Percentiles rank a stretch among this genome's conserved stretches.
Conservation (phyloP, 2,329 filamentous ascomycete species). For the Aspergillus ochraceoroseus region DNA sequence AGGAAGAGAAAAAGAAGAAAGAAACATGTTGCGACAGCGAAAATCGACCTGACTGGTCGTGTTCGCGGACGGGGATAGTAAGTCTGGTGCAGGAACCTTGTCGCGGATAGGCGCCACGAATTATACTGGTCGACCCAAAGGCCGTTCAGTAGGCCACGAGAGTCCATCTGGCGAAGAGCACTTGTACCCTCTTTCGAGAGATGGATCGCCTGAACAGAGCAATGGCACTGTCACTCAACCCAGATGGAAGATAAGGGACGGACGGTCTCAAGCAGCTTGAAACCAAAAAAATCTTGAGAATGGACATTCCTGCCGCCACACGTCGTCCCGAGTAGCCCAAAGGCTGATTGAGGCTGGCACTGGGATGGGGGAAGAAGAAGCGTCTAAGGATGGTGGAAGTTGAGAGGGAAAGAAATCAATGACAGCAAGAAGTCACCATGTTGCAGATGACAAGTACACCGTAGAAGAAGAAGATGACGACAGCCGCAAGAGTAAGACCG, state of each 20-base stretch:
- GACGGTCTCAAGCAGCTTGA: conserved; percentile 9
- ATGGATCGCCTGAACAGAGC: neutral
- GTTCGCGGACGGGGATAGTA: conserved; percentile 27
- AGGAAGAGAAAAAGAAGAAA: conserved; percentile 24
- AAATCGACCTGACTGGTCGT: conserved; percentile 25
- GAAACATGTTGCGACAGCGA: conserved; percentile 21
- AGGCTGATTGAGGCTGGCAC: neutral
- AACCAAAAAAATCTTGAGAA: conserved; percentile 6
- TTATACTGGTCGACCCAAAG: conserved; percentile 27
- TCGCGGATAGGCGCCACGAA: conserved; percentile 18
- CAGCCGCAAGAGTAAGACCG: too few relatives aligned
- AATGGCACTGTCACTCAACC: conserved; percentile 3
- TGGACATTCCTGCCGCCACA: conserved; percentile 16
- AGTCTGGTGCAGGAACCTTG: conserved; percentile 24
- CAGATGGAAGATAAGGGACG: conserved; percentile 7
- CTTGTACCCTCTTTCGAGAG: neutral
- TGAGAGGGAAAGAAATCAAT: conserved; percentile 10
- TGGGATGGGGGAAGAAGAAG: neutral
- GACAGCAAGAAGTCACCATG: conserved; percentile 12
- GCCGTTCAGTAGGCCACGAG: conserved; percentile 22
- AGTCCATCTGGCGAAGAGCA: conserved; percentile 24
- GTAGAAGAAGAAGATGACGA: neutral
- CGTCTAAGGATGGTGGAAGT: neutral
- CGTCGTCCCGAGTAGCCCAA: neutral
- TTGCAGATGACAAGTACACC: conserved; percentile 5